Base-by-base conservation (phyloP, 768 basidiomycete species). In the Daedaleopsis nitida region DNA sequence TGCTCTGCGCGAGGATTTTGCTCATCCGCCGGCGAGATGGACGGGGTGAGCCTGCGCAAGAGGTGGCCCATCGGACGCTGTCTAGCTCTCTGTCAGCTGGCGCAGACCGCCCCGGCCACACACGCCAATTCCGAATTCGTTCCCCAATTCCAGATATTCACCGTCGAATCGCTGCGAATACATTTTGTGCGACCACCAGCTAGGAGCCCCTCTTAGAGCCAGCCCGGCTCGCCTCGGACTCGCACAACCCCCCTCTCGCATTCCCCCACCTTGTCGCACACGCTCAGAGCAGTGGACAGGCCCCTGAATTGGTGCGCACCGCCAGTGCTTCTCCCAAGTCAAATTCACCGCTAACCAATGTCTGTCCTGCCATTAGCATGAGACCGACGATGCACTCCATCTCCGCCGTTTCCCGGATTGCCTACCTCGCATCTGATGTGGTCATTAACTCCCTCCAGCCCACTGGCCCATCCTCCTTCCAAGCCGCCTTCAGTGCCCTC, bases 371-470 rank as follows among this genome's bases (percentile, higher is more conserved):
- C 55, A 64, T 61, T 62, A 21, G 44, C 21, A 56, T 52, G 9
- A n/a, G 42, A 44, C 54, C 38, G 57, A 32, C 27, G 4, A 67
- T 63, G 60, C 27, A 32, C 27, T 32, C 78, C 1, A 65, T 75
- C 49, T 57, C 68, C 13, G 67, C 81, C 6, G 87, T 89, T 57
- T 83, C 87, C 43, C 86, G 90, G 37, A 80, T 92, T 62, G 88
- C 86, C n/a, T 86, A 82, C 71, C 74, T 90, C 34, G 79, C 86
- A 32, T 89, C 91, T 9, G 89, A 90, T 66, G 74, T 83, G 49
- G 66, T 92, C 16, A 74, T 93, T 45, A 81, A 89, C 65, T 80
- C 84, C 3, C 81, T 80, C 45, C 79, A 84, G 3, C 70, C 76
- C 37, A 77, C 80, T 13, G 70, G 66, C 5, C 65, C 66, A 35